These are phyloP conservation scores for Carex parvula DNA, from an alignment of 176 grass and related monocot genomes.

Conservation along the genomic window DNA sequence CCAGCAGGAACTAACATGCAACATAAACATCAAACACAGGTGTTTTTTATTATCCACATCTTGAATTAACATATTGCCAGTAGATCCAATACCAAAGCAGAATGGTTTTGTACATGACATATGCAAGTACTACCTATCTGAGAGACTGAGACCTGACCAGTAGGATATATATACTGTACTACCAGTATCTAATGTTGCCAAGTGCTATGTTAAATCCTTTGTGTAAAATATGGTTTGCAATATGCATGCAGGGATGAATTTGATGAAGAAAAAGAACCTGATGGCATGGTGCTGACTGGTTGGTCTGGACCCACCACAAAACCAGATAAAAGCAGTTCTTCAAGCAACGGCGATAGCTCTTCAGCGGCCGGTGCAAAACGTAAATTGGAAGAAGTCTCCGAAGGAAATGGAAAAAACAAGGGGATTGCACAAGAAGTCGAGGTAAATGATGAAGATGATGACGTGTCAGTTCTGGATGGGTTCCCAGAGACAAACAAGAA, in stretches of 20 bases:
- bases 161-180: not conserved
- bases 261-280: conserved; percentile 78
- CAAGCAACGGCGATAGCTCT: conserved; percentile 59
- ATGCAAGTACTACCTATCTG: not conserved
- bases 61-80: not conserved
- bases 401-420: conserved; percentile 40
- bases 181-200: not conserved
- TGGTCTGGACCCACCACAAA: conserved; percentile 58
- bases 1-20: conserved; percentile 81
- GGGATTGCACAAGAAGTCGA: conserved; percentile 53
- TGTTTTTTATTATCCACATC: conserved; percentile 20
- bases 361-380: conserved; percentile 50
- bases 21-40: conserved; percentile 98
- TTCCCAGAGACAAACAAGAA: conserved; percentile 59
- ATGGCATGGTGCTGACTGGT: conserved; percentile 81
- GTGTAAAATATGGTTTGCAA: conserved; percentile 15
- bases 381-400: conserved; percentile 60
- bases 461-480: conserved; percentile 40
- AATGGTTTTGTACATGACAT: conserved; percentile 1
- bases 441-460: conserved; percentile 52
- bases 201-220: conserved; percentile 3
- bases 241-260: conserved; percentile 83
- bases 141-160: not conserved
- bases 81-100: not conserved
- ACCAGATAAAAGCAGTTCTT: conserved; percentile 8